Evolutionary conservation across 2,329 filamentous ascomycete genomes (phyloP).

Genomic region (Fusarium sp.): DNA sequence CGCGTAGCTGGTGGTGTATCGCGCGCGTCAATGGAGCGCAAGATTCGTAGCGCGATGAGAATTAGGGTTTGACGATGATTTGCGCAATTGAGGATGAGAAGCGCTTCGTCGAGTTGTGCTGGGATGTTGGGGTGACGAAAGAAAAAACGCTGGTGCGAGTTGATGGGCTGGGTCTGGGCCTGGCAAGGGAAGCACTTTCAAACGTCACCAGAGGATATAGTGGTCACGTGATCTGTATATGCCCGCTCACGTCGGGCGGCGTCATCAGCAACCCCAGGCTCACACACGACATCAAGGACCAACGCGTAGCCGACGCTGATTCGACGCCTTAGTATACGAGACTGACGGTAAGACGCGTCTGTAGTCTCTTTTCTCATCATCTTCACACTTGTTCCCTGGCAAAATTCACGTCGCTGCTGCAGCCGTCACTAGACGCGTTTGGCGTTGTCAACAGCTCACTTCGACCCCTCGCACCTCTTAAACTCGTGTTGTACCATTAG

Average conservation of each 20-base stretch:
- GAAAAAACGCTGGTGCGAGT: conserved; percentile 55
- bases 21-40: conserved; percentile 52
- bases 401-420: conserved; percentile 20
- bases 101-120: conserved; percentile 53
- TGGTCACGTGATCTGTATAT: conserved; percentile 54
- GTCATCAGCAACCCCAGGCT: conserved; percentile 46
- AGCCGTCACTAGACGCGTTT: conserved; percentile 32
- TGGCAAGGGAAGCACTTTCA: conserved; percentile 52
- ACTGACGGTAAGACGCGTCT: conserved; percentile 34
- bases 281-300: conserved; percentile 36
- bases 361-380: conserved; percentile 24
- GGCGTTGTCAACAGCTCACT: conserved; percentile 39
- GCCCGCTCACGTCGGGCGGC: conserved; percentile 40
- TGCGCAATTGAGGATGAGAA: conserved; percentile 53
- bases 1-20: conserved; percentile 52
- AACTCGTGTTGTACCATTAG: conserved; percentile 49
- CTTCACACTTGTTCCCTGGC: conserved; percentile 18
- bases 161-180: conserved; percentile 46
- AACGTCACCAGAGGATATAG: conserved; percentile 52
- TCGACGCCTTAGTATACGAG: conserved; percentile 40
- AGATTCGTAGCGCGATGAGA: conserved; percentile 51
- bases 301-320: conserved; percentile 41
- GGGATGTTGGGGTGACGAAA: conserved; percentile 54
- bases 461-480: conserved; percentile 43
- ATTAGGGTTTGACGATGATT: conserved; percentile 50